These are phyloP conservation scores for Huiozyma sinensis DNA, from an alignment of 805 yeast genomes.

Conservation along the genomic window DNA sequence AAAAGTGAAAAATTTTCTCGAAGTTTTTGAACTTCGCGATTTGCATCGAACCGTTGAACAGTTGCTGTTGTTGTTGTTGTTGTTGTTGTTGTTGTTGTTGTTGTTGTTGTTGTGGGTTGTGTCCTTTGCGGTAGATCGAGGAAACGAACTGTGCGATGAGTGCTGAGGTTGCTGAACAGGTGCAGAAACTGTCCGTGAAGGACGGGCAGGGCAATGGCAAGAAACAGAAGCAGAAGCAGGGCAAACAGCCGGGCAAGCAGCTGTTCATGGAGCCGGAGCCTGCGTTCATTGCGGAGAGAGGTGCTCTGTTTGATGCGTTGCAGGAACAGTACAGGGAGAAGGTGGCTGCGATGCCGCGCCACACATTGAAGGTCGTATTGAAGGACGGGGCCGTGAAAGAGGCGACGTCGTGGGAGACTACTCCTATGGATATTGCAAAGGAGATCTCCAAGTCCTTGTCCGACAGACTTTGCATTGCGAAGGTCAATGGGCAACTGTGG, in stretches of 20 bases:
- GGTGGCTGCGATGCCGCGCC: conserved; percentile 49
- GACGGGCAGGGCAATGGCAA: conserved; percentile 14
- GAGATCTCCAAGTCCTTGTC: conserved; percentile 77
- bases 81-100: too few relatives aligned
- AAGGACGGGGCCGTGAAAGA: conserved; percentile 75
- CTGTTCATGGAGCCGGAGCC: conserved; percentile 66
- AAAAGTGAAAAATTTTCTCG: too few relatives aligned
- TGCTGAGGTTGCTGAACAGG: conserved; percentile 30
- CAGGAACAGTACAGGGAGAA: conserved; percentile 68
- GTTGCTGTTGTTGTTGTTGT: too few relatives aligned
- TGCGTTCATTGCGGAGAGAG: conserved; percentile 70
- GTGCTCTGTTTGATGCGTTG: conserved; percentile 67
- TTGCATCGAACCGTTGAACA: too few relatives aligned
- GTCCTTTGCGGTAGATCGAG: too few relatives aligned
- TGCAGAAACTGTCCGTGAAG: conserved; percentile 32
- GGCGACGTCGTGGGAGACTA: conserved; percentile 81
- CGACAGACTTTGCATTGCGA: conserved; percentile 84
- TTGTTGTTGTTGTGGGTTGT: too few relatives aligned
- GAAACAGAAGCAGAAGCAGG: conserved; percentile 29
- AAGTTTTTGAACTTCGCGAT: too few relatives aligned
- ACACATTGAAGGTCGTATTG: conserved; percentile 65
- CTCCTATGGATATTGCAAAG: conserved; percentile 78
- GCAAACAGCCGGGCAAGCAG: conserved; percentile 30
- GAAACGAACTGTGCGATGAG: conserved; percentile 2
- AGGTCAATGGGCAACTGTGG: conserved; percentile 87